Evolutionary conservation across 306 rosid genomes (phyloP), one percentile per base, ranked within the genome.

Genomic region (Cicer bijugum): DNA sequence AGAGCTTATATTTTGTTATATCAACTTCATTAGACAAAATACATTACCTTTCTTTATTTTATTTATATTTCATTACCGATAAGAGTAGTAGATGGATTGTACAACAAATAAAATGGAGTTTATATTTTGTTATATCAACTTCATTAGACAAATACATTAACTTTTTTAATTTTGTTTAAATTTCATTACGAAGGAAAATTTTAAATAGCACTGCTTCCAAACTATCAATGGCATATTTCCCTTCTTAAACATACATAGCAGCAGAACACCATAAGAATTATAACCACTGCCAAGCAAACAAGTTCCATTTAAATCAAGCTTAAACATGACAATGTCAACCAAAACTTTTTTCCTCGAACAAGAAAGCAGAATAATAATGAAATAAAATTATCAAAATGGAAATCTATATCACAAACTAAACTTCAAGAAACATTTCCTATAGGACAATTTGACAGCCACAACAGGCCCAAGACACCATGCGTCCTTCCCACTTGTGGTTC

Each of bases 391-490:
- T 12, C 35, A 33, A 74, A 47, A 74, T 69, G 40, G 63, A 63
- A 44, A 44, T 67, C 61, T 48, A 55, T 35, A 12, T 44, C 74
- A 44, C 9, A 56, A 56, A 79, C 35, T 75, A 70, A 57, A 75
- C 37, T 52, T 20, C 19, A 62, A 37, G 69, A 62, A 62, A 60
- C 69, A 61, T 38, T 57, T 33, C 53, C 80, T 61, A 60, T 15
- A 52, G 15, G 9, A 47, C 61, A 75, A 52, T 60, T 33, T 61
- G 60, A 17, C 67, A 40, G 76, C 68, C 43, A 68, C 45, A 45
- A 48, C 28, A 50, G 43, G 12, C 64, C 8, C 9, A 1, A 37
- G 16, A 61, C 15, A 16, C 0, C 12, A 7, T 9, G 23, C 65
- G 23, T 59, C 63, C 77, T 52, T 53, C 47, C 55, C 28, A 60